Base-by-base conservation (phyloP, 1,284 basidiomycete genomes). In the Porogramme epimiltina region DNA sequence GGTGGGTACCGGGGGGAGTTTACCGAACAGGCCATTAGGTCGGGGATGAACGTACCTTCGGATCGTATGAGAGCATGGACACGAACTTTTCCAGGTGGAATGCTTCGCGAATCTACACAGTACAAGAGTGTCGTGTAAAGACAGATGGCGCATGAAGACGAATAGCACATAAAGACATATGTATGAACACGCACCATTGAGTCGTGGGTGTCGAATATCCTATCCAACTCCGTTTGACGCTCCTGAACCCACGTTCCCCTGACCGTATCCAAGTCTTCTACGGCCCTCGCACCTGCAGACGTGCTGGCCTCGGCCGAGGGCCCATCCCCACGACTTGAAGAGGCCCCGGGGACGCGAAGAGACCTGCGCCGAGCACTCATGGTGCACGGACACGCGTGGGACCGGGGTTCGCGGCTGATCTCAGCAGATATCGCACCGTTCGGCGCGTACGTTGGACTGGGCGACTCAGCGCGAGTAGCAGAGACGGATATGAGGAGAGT, bases 41-140 rank as follows among this genome's bases (percentile, higher is more conserved):
- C n/a, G n/a, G n/a, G 13, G n/a, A 43, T 6, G 26, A 20, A 46
- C 54, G 4, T 58, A 90, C 90, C 66, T 76, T 71, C 2, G 91
- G 92, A 67, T 94, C 80, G 68, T 85, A 95, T 4, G 76, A 77
- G 37, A 92, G 71, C 71, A 95, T 76, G 22, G 80, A 84, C 3
- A 83, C 78, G 63, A 89, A 95, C 51, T 86, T 77, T 59, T 94
- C 87, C 69, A 95, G 76, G 63, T 95, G 93, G 69, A 94, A 95
- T 51, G 83, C 77, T 68, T 96, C 91, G 54, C 92, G 81, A 46
- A 95, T 75, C 87, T 91, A 54, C 4, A 13, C n/a, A 22, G 2
- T 5, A 26, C 46, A 18, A 55, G 41, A 38, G 3, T 16, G 33
- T 26, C 16, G 19, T 5, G 20, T 18, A n/a, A 18, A 9, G 18